A percentile compares a stretch with the other conserved stretches of the same genome.
Conservation (phyloP, 768 basidiomycete species). For the Cystofilobasidium capitatum region DNA sequence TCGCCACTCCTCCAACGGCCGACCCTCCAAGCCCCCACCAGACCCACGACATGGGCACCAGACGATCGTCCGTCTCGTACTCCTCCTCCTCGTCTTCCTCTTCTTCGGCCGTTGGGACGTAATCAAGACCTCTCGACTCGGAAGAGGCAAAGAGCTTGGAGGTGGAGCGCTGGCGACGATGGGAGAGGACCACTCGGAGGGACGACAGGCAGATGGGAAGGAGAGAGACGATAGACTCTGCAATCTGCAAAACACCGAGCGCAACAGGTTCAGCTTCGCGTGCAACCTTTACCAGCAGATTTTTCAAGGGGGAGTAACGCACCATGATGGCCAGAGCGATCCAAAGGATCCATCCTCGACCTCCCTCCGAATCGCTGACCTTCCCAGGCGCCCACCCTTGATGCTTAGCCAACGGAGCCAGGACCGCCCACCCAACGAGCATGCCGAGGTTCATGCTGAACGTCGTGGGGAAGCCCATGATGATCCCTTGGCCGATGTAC, state of each 20-base stretch:
- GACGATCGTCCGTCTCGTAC: conserved; percentile 53
- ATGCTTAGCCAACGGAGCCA: conserved; percentile 77
- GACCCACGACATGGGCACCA: conserved; percentile 76
- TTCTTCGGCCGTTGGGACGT: conserved; percentile 34
- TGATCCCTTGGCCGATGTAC: conserved; percentile 91
- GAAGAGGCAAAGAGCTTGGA: conserved; percentile 27
- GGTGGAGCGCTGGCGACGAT: conserved; percentile 30
- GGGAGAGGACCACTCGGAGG: conserved; percentile 31
- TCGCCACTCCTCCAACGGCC: conserved; percentile 57
- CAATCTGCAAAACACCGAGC: conserved; percentile 41
- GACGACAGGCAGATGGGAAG: conserved; percentile 56
- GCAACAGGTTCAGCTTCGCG: neutral
- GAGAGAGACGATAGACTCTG: conserved; percentile 79
- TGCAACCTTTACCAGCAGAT: no score
- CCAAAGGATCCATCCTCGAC: conserved; percentile 94
- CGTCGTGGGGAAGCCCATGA: conserved; percentile 95
- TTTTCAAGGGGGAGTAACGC: neutral
- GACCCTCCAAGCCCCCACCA: conserved; percentile 55
- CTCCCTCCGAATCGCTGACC: conserved; percentile 77
- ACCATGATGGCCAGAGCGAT: conserved; percentile 82
- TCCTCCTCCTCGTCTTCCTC: conserved; percentile 48
- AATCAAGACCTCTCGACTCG: conserved; percentile 30
- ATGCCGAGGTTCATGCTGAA: conserved; percentile 91
- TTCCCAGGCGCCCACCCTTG: conserved; percentile 88
- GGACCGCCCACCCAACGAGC: conserved; percentile 88